Percentiles rank a stretch among this genome's conserved stretches.
Evolutionary conservation across 257 asterid genomes (phyloP).

Genomic region (Gynochthodes officinalis): DNA sequence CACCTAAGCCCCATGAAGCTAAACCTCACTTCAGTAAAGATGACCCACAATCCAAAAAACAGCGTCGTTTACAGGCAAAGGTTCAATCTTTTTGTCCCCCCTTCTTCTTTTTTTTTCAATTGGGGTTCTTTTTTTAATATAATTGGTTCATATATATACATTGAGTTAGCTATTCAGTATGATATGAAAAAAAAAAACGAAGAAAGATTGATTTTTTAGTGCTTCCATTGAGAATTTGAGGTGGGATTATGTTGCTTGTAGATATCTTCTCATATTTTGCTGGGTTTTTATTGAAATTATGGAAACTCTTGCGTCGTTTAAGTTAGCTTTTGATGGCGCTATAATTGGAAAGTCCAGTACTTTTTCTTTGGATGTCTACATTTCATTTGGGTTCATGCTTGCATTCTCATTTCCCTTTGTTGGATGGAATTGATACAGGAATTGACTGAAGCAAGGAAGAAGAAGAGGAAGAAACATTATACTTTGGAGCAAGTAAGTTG

Average conservation of each 20-base stretch:
- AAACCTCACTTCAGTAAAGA: slow-evolving; percentile 33
- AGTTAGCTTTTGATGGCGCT: too few relatives aligned
- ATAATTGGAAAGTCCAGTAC: neutral
- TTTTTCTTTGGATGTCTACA: slow-evolving; percentile 3
- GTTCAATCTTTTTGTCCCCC: slow-evolving; percentile 29
- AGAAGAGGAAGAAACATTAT: slow-evolving; percentile 88
- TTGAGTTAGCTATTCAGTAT: neutral
- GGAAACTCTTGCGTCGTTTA: too few relatives aligned
- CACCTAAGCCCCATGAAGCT: slow-evolving; percentile 12
- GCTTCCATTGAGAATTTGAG: neutral
- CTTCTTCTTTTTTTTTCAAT: neutral
- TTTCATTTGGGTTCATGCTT: neutral
- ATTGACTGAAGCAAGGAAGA: slow-evolving; percentile 78
- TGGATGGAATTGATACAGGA: slow-evolving; percentile 43
- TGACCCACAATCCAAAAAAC: slow-evolving; percentile 42
- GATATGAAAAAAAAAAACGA: neutral
- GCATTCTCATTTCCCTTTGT: neutral
- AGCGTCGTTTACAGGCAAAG: slow-evolving; percentile 65
- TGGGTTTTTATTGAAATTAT: neutral
- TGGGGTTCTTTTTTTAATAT: neutral
- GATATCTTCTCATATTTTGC: neutral
- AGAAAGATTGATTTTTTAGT: neutral
- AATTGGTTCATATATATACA: neutral
- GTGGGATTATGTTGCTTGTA: neutral
- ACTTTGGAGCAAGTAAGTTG: slow-evolving; percentile 67